Evolutionary conservation across 768 basidiomycete genomes (phyloP).

Genomic region (Russula lepida): DNA sequence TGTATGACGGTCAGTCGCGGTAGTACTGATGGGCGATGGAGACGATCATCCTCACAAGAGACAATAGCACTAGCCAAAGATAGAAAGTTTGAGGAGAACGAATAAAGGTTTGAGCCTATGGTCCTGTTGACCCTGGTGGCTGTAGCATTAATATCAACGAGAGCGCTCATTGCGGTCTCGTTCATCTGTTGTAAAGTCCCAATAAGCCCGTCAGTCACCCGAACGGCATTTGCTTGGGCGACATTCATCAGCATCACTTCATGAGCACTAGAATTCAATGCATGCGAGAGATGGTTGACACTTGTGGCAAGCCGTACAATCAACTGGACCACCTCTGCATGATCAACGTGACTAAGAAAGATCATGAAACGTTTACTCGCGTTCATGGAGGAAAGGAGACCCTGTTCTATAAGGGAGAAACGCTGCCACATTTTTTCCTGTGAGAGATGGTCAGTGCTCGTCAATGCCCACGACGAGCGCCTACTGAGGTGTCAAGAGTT

Average conservation of each 20-base stretch:
- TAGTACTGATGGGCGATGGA: background rate
- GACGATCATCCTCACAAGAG: background rate
- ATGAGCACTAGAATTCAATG: slow-evolving; percentile 8
- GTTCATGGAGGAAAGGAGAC: slow-evolving; percentile 6
- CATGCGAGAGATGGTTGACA: background rate
- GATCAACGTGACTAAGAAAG: background rate
- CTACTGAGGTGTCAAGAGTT: slow-evolving; percentile 1
- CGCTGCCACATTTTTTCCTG: slow-evolving; percentile 11
- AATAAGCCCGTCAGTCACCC: slow-evolving; percentile 9
- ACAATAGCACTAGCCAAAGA: background rate
- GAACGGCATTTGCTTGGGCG: slow-evolving; percentile 9
- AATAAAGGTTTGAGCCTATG: background rate
- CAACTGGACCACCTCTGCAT: background rate
- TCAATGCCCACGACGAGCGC: background rate
- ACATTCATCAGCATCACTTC: slow-evolving; percentile 3
- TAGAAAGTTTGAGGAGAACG: background rate
- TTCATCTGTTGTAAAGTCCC: slow-evolving; percentile 10
- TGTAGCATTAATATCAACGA: slow-evolving; percentile 10
- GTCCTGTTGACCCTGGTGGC: slow-evolving; percentile 10
- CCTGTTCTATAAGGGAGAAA: slow-evolving; percentile 1
- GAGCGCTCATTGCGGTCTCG: slow-evolving; percentile 8
- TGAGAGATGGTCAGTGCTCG: background rate
- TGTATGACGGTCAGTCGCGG: background rate
- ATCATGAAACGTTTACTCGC: background rate
- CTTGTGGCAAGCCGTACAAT: slow-evolving; percentile 1